Evolutionary conservation across 2,329 filamentous ascomycete genomes (phyloP), one percentile per base, ranked within the genome.

Genomic region (Penicillium sp.): DNA sequence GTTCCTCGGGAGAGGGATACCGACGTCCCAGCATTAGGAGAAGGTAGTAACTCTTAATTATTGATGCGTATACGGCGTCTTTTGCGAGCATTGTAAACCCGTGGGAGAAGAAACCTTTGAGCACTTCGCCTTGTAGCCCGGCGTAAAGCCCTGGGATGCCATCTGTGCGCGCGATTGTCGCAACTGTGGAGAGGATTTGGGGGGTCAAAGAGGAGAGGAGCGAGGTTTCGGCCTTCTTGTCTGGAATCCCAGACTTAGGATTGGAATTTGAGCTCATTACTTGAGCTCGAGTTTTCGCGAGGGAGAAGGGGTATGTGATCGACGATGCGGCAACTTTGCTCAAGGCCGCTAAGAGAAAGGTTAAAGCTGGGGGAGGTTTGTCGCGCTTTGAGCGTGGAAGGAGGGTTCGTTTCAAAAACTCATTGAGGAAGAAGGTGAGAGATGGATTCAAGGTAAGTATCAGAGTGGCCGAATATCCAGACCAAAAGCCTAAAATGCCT

Each of bases 51-150:
- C 87, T 64, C 59, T 84, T 83, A 55, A 95, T 82, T 52, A 96
- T 83, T 14, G 86, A 71, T 27, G 82, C 79, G 69, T 96, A 89
- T 8, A 94, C 82, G 5, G 83, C 76, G 52, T 93, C 89, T 73
- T 96, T 96, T 55, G 89, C 84, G 50, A 93, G 76, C 89, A 96
- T 96, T 1, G 91, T 93, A 47, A 91, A 81, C 0, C 91, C 91
- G 65, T 96, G 91, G 19, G 85, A 86, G 65, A 96, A 86, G 74
- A 96, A 95, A 0, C 89, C 88, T 65, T 91, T 92, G 8, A 92
- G 72, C 3, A 96, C 79, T 72, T 95, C 90, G 4, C 86, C 89
- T 13, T 80, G 80, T 0, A 96, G 76, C 5, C 91, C 91, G 45
- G 88, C 84, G 67, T 95, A 96, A 8, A 96, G 74, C 0, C 85